These are phyloP conservation scores for Phlebopus sp. DNA, from an alignment of 1,284 basidiomycete genomes.

Conservation along the genomic window DNA sequence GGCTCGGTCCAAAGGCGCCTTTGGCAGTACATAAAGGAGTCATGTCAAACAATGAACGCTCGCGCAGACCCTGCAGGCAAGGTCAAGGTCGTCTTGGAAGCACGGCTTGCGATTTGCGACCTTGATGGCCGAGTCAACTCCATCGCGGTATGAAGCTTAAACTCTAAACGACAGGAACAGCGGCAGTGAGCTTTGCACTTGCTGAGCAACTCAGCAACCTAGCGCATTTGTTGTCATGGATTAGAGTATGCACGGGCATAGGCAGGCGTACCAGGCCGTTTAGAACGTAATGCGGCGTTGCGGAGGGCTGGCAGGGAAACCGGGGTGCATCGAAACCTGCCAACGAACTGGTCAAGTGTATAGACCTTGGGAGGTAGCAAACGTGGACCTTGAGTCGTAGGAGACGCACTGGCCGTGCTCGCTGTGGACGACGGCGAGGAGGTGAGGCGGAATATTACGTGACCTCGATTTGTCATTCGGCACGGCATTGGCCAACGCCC, in stretches of 20 bases:
- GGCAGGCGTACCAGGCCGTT: background rate
- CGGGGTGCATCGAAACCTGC: background rate
- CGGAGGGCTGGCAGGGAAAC: background rate
- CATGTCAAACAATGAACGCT: background rate
- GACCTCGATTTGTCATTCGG: constrained; percentile 16
- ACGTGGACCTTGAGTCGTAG: too few relatives aligned
- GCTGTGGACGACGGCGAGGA: background rate
- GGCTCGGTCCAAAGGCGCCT: background rate
- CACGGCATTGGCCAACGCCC: constrained; percentile 1
- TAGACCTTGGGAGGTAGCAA: too few relatives aligned
- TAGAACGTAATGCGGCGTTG: background rate
- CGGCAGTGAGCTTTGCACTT: background rate
- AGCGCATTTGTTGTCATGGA: too few relatives aligned
- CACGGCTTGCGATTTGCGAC: background rate
- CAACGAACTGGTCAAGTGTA: too few relatives aligned
- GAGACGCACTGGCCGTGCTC: too few relatives aligned
- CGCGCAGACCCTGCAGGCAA: background rate
- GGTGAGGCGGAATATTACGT: constrained; percentile 8
- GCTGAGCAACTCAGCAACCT: background rate
- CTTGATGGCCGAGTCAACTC: background rate
- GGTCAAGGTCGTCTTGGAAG: background rate
- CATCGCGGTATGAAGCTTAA: background rate
- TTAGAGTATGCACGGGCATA: too few relatives aligned
- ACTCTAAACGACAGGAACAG: background rate
- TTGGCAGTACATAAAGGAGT: background rate